A percentile compares a stretch with the other conserved stretches of the same genome.
These are phyloP conservation scores for Delitschia confertaspora DNA, from an alignment of 495 filamentous ascomycete species.

Conservation along the genomic window DNA sequence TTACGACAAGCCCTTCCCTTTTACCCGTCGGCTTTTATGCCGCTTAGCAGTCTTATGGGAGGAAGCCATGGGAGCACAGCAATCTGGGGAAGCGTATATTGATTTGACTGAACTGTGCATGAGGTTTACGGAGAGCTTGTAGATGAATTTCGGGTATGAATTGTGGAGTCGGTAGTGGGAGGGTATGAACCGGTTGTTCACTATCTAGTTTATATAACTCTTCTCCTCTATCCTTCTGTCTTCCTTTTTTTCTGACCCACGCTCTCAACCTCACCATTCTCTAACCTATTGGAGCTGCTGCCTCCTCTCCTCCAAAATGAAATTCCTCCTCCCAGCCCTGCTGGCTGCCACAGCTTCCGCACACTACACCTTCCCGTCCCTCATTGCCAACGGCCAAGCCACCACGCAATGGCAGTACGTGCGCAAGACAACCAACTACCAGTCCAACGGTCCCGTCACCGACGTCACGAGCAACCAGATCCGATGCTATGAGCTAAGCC, in stretches of 20 bases:
- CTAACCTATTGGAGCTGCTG: not conserved
- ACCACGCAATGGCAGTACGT: slow-evolving; percentile 42
- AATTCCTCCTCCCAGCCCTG: slow-evolving; percentile 13
- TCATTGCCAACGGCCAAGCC: slow-evolving; percentile 12
- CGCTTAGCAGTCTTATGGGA: not conserved
- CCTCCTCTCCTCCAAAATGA: slow-evolving; percentile 16
- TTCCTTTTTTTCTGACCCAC: not conserved
- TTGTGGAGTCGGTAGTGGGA: not conserved
- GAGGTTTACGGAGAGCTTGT: not conserved
- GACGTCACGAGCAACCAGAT: slow-evolving; percentile 42
- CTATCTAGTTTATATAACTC: not conserved
- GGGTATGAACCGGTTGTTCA: slow-evolving; percentile 1
- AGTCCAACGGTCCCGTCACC: slow-evolving; percentile 45
- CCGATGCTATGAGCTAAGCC: slow-evolving; percentile 43
- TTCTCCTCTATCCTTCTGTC: not conserved
- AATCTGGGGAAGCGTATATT: slow-evolving; percentile 21
- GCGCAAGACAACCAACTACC: slow-evolving; percentile 45
- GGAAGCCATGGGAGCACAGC: not conserved
- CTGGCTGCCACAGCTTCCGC: slow-evolving; percentile 12
- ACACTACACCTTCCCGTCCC: slow-evolving; percentile 23
- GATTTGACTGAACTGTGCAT: not conserved
- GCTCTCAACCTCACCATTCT: not conserved
- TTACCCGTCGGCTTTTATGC: slow-evolving; percentile 17
- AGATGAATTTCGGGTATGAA: not conserved
- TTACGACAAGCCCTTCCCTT: slow-evolving; percentile 5